Percentiles rank a stretch among this genome's conserved stretches.
Conservation (phyloP, 257 asterid genomes). For the Fraxinus cuspidata region DNA sequence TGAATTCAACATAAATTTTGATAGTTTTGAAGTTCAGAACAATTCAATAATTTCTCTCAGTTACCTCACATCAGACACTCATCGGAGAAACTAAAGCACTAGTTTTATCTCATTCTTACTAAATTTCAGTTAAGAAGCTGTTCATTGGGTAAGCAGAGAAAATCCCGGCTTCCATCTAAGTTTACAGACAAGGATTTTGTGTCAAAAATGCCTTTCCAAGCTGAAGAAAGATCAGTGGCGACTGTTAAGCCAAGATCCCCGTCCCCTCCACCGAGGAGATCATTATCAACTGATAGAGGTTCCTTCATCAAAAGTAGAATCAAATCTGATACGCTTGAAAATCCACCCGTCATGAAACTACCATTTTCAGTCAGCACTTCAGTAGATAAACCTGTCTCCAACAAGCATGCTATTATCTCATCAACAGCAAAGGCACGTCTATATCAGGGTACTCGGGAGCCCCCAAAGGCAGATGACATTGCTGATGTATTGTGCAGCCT, state of each 20-base stretch:
- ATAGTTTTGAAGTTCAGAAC: conserved; percentile 1
- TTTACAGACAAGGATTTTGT: conserved; percentile 65
- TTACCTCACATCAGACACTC: neutral
- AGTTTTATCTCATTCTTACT: conserved; percentile 26
- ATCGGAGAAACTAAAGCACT: conserved; percentile 18
- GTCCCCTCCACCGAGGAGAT: conserved; percentile 83
- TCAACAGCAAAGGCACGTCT: conserved; percentile 32
- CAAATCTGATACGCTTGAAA: conserved; percentile 59
- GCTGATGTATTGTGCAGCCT: conserved; percentile 54
- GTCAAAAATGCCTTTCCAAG: conserved; percentile 48
- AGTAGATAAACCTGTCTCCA: conserved; percentile 47
- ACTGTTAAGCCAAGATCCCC: conserved; percentile 55
- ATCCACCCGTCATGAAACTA: conserved; percentile 48
- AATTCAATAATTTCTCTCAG: neutral
- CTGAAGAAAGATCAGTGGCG: conserved; percentile 50
- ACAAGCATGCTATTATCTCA: conserved; percentile 40
- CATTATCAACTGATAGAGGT: conserved; percentile 81
- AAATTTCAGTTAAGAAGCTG: conserved; percentile 64
- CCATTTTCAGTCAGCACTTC: conserved; percentile 71
- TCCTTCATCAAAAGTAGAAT: conserved; percentile 45
- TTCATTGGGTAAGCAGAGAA: conserved; percentile 76
- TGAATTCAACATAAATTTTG: neutral
- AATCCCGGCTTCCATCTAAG: conserved; percentile 66
- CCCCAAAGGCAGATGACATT: conserved; percentile 38
- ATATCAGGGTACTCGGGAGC: conserved; percentile 45